Evolutionary conservation across 805 yeast genomes (phyloP).

Genomic region (Metschnikowia chrysomelidarum): DNA sequence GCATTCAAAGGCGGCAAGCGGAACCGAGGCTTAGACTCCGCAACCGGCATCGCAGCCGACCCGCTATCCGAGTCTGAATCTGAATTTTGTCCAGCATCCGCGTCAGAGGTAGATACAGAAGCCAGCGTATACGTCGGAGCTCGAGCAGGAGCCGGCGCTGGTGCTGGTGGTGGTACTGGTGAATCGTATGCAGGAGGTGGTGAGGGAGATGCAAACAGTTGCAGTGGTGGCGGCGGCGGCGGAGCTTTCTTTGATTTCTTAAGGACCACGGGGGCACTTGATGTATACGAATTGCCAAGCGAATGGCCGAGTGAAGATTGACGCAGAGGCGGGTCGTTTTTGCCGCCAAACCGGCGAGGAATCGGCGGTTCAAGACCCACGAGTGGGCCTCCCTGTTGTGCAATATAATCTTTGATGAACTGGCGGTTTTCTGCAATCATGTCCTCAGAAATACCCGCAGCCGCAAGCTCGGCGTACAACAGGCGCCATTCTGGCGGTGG

Average conservation of each 20-base stretch:
- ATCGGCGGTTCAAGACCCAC: slow-evolving; percentile 84
- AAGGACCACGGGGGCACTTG: slow-evolving; percentile 6
- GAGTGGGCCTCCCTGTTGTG: slow-evolving; percentile 73
- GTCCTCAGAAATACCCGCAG: slow-evolving; percentile 80
- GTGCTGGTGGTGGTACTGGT: slow-evolving; percentile 8
- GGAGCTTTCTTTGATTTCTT: slow-evolving; percentile 17
- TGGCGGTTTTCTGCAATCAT: slow-evolving; percentile 86
- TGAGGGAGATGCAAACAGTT: slow-evolving; percentile 6
- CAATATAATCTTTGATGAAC: slow-evolving; percentile 75
- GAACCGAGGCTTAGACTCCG: slow-evolving; percentile 7
- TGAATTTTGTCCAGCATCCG: not conserved
- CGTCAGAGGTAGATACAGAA: too few species aligned
- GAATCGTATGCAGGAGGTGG: slow-evolving; percentile 9
- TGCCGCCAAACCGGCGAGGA: slow-evolving; percentile 45
- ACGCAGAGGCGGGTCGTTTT: not conserved
- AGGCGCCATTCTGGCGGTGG: slow-evolving; percentile 87
- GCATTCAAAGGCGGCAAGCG: slow-evolving; percentile 14
- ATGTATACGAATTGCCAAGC: not conserved
- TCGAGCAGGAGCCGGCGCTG: slow-evolving; percentile 3
- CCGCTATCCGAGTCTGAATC: slow-evolving; percentile 2
- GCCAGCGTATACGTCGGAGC: not conserved
- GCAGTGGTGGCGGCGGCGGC: slow-evolving; percentile 18
- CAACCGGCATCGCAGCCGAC: not conserved
- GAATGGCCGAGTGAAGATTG: slow-evolving; percentile 1
- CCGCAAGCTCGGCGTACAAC: slow-evolving; percentile 67